Evolutionary conservation across 2,329 filamentous ascomycete species (phyloP).

Genomic region (Colletotrichum somersetense): DNA sequence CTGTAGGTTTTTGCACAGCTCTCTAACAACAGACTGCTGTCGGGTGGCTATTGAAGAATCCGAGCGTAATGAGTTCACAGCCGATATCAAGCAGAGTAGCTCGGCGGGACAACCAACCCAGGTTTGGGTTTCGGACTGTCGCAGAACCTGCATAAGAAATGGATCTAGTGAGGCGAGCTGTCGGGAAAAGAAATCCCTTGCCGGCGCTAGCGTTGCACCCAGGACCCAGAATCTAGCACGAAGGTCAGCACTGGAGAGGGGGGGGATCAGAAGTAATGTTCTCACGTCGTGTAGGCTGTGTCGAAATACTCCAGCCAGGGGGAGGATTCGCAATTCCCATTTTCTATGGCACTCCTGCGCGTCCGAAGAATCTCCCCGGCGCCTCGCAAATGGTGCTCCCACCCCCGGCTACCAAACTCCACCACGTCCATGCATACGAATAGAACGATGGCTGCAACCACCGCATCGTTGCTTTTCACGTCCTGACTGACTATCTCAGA

Average conservation of each 20-base stretch:
- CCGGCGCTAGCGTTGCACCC: conserved; percentile 29
- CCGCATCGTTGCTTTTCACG: conserved; percentile 22
- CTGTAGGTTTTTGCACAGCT: background rate
- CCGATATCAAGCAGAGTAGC: conserved; percentile 25
- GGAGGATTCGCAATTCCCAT: background rate
- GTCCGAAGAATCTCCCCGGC: conserved; percentile 25
- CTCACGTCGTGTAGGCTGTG: conserved; percentile 33
- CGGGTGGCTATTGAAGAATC: background rate
- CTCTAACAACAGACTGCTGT: background rate
- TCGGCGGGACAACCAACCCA: conserved; percentile 38
- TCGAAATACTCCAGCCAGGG: conserved; percentile 33
- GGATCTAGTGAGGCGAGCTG: background rate
- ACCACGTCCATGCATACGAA: conserved; percentile 38
- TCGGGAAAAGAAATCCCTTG: background rate
- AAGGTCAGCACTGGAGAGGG: background rate
- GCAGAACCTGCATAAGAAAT: conserved; percentile 14
- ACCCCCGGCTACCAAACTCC: conserved; percentile 34
- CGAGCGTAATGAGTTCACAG: conserved; percentile 23
- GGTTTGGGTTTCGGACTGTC: conserved; percentile 29
- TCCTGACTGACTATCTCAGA: conserved; percentile 8
- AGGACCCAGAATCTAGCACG: conserved; percentile 19
- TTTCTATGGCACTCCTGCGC: background rate
- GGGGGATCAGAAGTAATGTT: background rate
- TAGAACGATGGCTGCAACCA: conserved; percentile 31
- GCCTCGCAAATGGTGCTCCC: conserved; percentile 31